Evolutionary conservation across 2,329 filamentous ascomycete species (phyloP), one percentile per base, ranked within the genome.

Genomic region (Byssothecium circinans): DNA sequence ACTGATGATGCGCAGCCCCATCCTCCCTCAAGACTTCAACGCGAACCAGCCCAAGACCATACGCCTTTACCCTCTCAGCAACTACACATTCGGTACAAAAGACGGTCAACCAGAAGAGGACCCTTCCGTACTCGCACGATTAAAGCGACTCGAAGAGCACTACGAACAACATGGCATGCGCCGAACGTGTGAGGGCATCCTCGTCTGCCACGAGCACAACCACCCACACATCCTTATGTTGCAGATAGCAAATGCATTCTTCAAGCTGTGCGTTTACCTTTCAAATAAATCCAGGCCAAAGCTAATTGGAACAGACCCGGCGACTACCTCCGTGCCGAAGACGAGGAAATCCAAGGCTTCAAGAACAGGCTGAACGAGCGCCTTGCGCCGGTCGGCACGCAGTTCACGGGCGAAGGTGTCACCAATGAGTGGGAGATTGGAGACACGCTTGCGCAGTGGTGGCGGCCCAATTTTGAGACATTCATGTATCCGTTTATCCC

Each of bases 401-500:
- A 86, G 54, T 86, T 87, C 62, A 80, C 89, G 20, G 88, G 90
- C 52, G 88, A 95, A 71, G 89, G 88, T 41, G 89, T 94, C 61
- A 91, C 92, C 69, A 88, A 89, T 56, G 90, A 96, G 67, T 99
- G 94, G 94, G 82, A 95, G 70, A 85, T 99, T 60, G 90, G 89
- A 61, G 94, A 97, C 70, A 96, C 91, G 40, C 80, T 99, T 47
- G 92, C 94, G 44, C 91, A 96, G 75, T 99, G 94, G 94, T 99
- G 92, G 91, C 82, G 94, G 48, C 94, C 94, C 44, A 99, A 97
- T 78, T 96, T 97, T 70, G 94, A 99, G 79, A 97, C 94, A 2
- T 97, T 97, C 79, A 96, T 99, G 91, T 99, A 99, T 71, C 94
- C 94, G 0, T 99, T 96, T 73, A 87, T 97, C 47, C 94, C 94